These are phyloP conservation scores for Fusarium setosum DNA, from an alignment of 2,329 filamentous ascomycete species.

Conservation along the genomic window DNA sequence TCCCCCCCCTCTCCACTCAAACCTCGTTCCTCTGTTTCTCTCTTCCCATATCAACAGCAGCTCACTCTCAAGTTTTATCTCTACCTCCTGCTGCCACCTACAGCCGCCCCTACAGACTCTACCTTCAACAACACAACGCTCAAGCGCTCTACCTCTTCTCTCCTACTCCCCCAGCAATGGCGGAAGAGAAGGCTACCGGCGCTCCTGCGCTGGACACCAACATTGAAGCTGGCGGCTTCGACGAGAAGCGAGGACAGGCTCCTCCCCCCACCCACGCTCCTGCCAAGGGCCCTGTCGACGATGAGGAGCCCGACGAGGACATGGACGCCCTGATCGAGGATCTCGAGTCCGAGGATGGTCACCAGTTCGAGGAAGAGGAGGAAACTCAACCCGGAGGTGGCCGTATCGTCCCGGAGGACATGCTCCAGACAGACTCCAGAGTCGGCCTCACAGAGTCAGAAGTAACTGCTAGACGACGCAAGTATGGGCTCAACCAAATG, in stretches of 20 bases:
- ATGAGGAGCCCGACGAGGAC: conserved; percentile 82
- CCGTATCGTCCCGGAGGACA: conserved; percentile 76
- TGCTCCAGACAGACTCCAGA: conserved; percentile 80
- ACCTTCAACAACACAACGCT: conserved; percentile 22
- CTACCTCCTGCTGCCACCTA: conserved; percentile 36
- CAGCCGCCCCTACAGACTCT: conserved; percentile 31
- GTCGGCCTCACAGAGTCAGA: conserved; percentile 79
- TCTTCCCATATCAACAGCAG: conserved; percentile 33
- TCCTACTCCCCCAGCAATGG: conserved; percentile 57
- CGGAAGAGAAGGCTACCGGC: conserved; percentile 63
- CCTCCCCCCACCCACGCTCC: conserved; percentile 47
- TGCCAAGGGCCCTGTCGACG: conserved; percentile 60
- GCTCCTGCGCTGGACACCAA: conserved; percentile 71
- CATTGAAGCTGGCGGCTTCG: conserved; percentile 73
- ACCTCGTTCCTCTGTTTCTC: conserved; percentile 40
- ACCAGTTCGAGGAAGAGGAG: conserved; percentile 71
- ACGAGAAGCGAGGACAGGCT: conserved; percentile 66
- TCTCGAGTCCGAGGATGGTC: conserved; percentile 83
- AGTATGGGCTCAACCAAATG: conserved; percentile 89
- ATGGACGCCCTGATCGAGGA: conserved; percentile 90
- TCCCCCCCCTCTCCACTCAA: conserved; percentile 41
- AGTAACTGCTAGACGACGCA: conserved; percentile 72
- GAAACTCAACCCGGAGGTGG: conserved; percentile 62
- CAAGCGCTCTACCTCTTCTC: conserved; percentile 29
- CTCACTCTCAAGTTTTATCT: conserved; percentile 31